Percentiles rank a stretch among this genome's conserved stretches.
phyloP scores from a whole-genome alignment of 768 basidiomycete genomes.

The Suillus subalutaceus region DNA sequence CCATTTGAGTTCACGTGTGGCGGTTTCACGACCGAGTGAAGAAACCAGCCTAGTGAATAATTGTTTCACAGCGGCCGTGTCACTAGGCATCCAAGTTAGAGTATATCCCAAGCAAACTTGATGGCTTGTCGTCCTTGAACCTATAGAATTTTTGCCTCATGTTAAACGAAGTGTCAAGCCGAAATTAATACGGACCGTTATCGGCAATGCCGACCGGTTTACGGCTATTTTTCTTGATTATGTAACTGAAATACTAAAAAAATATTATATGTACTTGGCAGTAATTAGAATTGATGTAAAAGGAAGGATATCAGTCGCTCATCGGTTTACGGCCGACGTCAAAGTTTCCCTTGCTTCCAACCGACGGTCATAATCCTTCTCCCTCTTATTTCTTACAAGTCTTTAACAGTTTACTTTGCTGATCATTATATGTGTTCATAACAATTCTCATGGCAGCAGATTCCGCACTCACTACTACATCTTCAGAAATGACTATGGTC shows the following conservation, averaged over 20 bases:
- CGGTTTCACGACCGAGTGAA: slow-evolving; percentile 37
- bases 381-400: not conserved
- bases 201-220: slow-evolving; percentile 9
- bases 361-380: not conserved
- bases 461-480: slow-evolving; percentile 9
- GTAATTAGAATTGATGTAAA: slow-evolving; percentile 15
- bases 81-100: slow-evolving; percentile 8
- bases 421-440: slow-evolving; percentile 19
- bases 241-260: slow-evolving; percentile 9
- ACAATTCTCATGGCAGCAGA: slow-evolving; percentile 11
- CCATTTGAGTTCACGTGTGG: slow-evolving; percentile 52
- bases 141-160: slow-evolving; percentile 19
- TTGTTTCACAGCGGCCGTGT: slow-evolving; percentile 15
- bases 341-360: slow-evolving; percentile 14
- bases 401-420: not conserved
- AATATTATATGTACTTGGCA: slow-evolving; percentile 1
- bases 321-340: slow-evolving; percentile 25
- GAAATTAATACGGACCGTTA: not conserved
- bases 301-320: slow-evolving; percentile 12
- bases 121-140: not conserved
- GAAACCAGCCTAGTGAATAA: slow-evolving; percentile 34
- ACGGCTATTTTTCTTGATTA: slow-evolving; percentile 9
- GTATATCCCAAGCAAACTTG: not conserved
- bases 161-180: not conserved
- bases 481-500: slow-evolving; percentile 15